phyloP scores from a whole-genome alignment of 106 monocot genomes.

The Dactylorhiza incarnata region DNA sequence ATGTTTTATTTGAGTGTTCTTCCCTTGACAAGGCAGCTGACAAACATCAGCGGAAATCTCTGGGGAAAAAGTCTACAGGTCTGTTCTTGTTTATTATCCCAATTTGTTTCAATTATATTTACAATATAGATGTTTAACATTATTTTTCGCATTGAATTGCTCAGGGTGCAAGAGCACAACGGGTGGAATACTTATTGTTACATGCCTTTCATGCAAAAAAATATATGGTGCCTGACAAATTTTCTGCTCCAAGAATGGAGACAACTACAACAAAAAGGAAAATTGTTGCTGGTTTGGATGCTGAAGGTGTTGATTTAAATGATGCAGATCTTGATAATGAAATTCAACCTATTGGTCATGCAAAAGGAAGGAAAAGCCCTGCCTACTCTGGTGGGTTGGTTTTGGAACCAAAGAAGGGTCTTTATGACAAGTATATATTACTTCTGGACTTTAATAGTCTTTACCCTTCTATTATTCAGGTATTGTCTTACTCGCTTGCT shows the following conservation, averaged over 20 bases:
- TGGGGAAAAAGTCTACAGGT: constrained; percentile 98
- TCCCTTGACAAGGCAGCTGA: constrained; percentile 81
- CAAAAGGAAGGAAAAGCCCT: constrained; percentile 80
- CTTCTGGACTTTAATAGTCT: constrained; percentile 96
- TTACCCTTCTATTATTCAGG: constrained; percentile 99
- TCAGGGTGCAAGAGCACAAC: constrained; percentile 93
- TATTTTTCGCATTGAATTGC: neutral
- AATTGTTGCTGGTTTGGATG: constrained; percentile 24
- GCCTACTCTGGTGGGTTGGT: constrained; percentile 92
- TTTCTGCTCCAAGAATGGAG: constrained; percentile 39
- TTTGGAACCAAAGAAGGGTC: constrained; percentile 91
- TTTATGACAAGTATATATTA: constrained; percentile 89
- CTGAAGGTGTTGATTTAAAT: constrained; percentile 41
- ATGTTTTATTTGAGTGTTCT: constrained; percentile 96
- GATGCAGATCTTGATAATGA: constrained; percentile 31
- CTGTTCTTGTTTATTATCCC: constrained; percentile 8
- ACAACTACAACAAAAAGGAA: constrained; percentile 50
- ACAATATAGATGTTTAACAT: neutral
- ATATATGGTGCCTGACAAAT: constrained; percentile 86
- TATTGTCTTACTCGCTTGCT: constrained; percentile 10
- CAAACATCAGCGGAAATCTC: constrained; percentile 93
- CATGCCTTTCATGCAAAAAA: constrained; percentile 92
- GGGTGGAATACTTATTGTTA: constrained; percentile 84
- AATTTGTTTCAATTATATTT: neutral
- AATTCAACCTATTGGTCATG: constrained; percentile 26